Conservation (phyloP, 202 grass and related monocot species). For the Schoenoplectus tabernaemontani region DNA sequence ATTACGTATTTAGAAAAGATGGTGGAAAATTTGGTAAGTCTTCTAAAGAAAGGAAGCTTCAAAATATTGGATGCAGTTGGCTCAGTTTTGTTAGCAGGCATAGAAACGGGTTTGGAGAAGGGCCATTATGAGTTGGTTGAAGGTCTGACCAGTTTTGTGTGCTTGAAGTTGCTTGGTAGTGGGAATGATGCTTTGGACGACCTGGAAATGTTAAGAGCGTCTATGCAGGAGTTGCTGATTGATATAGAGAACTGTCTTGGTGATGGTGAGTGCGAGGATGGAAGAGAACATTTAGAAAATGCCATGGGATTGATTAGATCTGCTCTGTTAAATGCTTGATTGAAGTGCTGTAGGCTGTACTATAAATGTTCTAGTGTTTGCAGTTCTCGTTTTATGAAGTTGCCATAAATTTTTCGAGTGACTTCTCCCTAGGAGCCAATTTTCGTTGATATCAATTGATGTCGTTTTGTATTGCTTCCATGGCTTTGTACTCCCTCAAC, state of each 20-base stretch:
- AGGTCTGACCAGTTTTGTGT: constrained; percentile 53
- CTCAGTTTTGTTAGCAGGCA: constrained; percentile 34
- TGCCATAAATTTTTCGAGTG: neutral
- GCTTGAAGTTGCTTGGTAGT: constrained; percentile 47
- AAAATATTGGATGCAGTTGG: constrained; percentile 54
- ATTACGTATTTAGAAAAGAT: constrained; percentile 43
- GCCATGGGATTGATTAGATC: constrained; percentile 46
- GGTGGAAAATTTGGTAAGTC: constrained; percentile 39
- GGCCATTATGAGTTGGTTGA: constrained; percentile 38
- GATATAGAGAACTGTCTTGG: constrained; percentile 32
- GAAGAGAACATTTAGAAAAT: constrained; percentile 47
- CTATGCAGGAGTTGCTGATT: constrained; percentile 39
- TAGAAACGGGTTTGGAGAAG: constrained; percentile 30
- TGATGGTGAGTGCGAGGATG: constrained; percentile 27
- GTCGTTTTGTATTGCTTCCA: too few species aligned
- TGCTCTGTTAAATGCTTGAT: constrained; percentile 41
- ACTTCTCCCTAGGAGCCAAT: neutral
- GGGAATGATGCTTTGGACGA: constrained; percentile 17
- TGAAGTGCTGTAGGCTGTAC: neutral
- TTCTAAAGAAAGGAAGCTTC: constrained; percentile 72
- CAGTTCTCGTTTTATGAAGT: neutral
- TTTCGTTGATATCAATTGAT: neutral
- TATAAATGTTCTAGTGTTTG: neutral
- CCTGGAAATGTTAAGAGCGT: constrained; percentile 33
- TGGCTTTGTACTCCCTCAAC: too few species aligned